Percentiles rank a stretch among this genome's conserved stretches.
Conservation (phyloP, 345 rosid genomes). For the Laguncularia racemosa region DNA sequence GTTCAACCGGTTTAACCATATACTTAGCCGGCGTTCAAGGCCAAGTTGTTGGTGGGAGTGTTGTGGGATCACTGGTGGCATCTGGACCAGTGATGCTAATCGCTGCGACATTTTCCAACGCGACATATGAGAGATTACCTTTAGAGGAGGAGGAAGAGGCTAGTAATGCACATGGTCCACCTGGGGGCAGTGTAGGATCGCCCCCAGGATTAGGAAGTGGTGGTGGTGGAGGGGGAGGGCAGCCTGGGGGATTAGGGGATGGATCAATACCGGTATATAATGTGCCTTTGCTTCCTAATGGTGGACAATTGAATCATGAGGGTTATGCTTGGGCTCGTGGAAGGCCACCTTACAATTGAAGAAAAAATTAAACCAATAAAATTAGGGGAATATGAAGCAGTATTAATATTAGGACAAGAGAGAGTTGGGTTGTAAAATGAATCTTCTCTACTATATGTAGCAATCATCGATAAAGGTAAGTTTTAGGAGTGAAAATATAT, state of each 20-base stretch:
- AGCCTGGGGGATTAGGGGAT: slow-evolving; percentile 22
- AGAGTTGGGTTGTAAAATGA: too few relatives aligned
- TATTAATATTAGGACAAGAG: too few relatives aligned
- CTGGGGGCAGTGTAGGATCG: slow-evolving; percentile 38
- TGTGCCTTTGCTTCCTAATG: slow-evolving; percentile 55
- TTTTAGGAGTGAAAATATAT: too few relatives aligned
- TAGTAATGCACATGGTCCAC: slow-evolving; percentile 27
- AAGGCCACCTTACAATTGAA: slow-evolving; percentile 12
- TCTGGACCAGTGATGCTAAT: slow-evolving; percentile 42
- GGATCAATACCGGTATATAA: slow-evolving; percentile 24
- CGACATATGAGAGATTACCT: slow-evolving; percentile 41
- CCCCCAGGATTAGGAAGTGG: slow-evolving; percentile 19
- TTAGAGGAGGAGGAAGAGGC: slow-evolving; percentile 39
- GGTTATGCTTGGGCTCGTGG: slow-evolving; percentile 20
- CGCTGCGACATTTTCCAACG: slow-evolving; percentile 43
- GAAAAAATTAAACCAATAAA: neutral
- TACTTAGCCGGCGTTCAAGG: slow-evolving; percentile 47
- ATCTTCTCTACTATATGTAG: too few relatives aligned
- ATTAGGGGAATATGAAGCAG: slow-evolving; percentile 7
- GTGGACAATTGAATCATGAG: slow-evolving; percentile 31
- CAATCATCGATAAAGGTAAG: too few relatives aligned
- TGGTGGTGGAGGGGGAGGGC: slow-evolving; percentile 27
- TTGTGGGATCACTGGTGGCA: slow-evolving; percentile 36
- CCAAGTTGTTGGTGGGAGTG: slow-evolving; percentile 47
- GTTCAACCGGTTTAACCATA: slow-evolving; percentile 36